Conservation (phyloP, 306 rosid species). For the Cucumis hystrix region DNA sequence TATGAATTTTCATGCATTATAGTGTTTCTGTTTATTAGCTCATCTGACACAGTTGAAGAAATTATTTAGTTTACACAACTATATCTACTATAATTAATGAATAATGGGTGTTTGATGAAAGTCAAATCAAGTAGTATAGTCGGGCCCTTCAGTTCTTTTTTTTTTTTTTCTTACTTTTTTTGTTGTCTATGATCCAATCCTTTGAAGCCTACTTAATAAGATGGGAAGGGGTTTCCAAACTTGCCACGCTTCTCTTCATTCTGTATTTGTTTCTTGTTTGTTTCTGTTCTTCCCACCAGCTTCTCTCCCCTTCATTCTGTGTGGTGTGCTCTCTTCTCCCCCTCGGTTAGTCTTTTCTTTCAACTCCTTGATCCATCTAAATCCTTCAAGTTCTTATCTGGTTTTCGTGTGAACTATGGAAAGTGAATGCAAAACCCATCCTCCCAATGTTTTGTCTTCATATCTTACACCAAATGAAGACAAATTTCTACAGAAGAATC, state of each 20-base stretch:
- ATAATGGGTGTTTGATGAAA: neutral
- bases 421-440: neutral
- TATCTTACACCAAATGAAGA: neutral
- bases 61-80: neutral
- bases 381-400: neutral
- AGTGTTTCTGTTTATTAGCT: neutral
- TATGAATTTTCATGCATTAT: neutral
- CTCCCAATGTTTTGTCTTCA: neutral
- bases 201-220: conserved; percentile 12
- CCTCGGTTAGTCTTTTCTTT: neutral
- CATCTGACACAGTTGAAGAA: neutral
- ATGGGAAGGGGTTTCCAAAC: neutral
- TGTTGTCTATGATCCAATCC: neutral
- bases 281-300: neutral
- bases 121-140: conserved; percentile 3
- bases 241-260: conserved; percentile 5
- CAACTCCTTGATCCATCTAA: neutral
- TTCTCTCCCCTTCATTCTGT: neutral
- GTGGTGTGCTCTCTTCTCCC: neutral
- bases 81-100: neutral
- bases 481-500: neutral
- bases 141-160: neutral
- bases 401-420: neutral
- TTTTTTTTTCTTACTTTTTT: no score
- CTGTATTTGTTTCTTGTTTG: conserved; percentile 3